phyloP scores from a whole-genome alignment of 139 green algal species.

The Nannochloris sp. region DNA sequence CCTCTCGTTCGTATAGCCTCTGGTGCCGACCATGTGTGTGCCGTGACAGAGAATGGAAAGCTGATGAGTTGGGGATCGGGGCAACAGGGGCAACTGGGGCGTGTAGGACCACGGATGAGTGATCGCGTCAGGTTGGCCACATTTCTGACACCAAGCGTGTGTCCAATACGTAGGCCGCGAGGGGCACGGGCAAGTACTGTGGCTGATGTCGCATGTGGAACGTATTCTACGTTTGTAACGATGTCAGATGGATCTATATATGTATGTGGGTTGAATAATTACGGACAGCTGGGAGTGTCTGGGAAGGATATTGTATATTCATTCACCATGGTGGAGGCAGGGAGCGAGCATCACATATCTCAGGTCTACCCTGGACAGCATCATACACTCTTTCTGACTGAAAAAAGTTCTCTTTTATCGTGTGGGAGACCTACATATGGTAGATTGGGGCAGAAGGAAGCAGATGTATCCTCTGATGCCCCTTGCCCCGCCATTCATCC shows the following conservation, averaged over 20 bases:
- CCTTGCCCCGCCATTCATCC: slow-evolving; percentile 18
- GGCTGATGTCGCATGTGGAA: slow-evolving; percentile 50
- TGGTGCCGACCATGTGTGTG: slow-evolving; percentile 61
- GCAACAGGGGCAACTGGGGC: slow-evolving; percentile 73
- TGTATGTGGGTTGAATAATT: slow-evolving; percentile 85
- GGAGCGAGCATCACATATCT: slow-evolving; percentile 21
- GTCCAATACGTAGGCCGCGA: slow-evolving; percentile 8
- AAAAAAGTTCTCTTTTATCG: slow-evolving; percentile 45
- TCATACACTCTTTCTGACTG: slow-evolving; percentile 65
- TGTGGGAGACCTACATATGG: slow-evolving; percentile 76
- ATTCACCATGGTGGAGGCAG: slow-evolving; percentile 28
- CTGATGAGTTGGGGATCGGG: slow-evolving; percentile 76
- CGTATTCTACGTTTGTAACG: slow-evolving; percentile 63
- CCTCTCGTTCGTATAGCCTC: slow-evolving; percentile 48
- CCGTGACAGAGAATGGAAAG: slow-evolving; percentile 42
- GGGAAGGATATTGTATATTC: slow-evolving; percentile 17
- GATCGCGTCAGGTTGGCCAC: slow-evolving; percentile 20
- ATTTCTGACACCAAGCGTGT: slow-evolving; percentile 41
- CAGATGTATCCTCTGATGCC: slow-evolving; percentile 36
- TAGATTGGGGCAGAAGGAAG: slow-evolving; percentile 52
- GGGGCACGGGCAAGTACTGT: neutral
- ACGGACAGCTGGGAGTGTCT: slow-evolving; percentile 67
- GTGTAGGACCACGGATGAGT: slow-evolving; percentile 35
- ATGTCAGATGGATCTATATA: slow-evolving; percentile 44
- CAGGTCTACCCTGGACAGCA: slow-evolving; percentile 61